Conservation (phyloP, 768 basidiomycete genomes). For the Mycena indigotica region DNA sequence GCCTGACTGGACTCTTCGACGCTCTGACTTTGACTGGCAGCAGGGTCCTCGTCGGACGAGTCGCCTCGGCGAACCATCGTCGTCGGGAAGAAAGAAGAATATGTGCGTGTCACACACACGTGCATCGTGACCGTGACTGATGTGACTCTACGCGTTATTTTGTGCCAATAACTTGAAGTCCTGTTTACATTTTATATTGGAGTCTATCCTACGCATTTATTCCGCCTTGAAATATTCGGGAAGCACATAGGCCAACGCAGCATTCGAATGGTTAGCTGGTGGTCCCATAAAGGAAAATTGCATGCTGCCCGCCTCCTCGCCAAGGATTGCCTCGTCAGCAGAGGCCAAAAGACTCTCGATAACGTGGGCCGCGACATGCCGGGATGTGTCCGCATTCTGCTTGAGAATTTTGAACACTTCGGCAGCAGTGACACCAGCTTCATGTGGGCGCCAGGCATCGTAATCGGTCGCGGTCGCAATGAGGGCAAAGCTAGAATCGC, state of each 20-base stretch:
- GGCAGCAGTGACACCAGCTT: constrained; percentile 82
- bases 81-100: constrained; percentile 1
- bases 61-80: constrained; percentile 16
- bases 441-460: constrained; percentile 87
- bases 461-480: constrained; percentile 93
- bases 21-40: neutral
- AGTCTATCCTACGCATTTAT: constrained; percentile 1
- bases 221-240: constrained; percentile 66
- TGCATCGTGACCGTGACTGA: neutral
- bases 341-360: constrained; percentile 67
- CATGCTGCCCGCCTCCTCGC: constrained; percentile 82
- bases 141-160: neutral
- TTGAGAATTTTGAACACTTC: constrained; percentile 90
- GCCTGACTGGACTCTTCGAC: neutral
- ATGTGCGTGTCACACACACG: neutral
- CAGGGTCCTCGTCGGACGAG: constrained; percentile 12
- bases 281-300: constrained; percentile 81
- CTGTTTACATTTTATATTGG: neutral
- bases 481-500: constrained; percentile 73
- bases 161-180: no score
- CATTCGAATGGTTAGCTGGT: constrained; percentile 47
- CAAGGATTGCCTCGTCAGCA: constrained; percentile 49
- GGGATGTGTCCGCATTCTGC: constrained; percentile 84
- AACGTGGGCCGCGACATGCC: constrained; percentile 69
- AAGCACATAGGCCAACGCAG: constrained; percentile 71